Base-by-base conservation (phyloP, 2,329 filamentous ascomycete genomes). In the Penicillium glabrum region DNA sequence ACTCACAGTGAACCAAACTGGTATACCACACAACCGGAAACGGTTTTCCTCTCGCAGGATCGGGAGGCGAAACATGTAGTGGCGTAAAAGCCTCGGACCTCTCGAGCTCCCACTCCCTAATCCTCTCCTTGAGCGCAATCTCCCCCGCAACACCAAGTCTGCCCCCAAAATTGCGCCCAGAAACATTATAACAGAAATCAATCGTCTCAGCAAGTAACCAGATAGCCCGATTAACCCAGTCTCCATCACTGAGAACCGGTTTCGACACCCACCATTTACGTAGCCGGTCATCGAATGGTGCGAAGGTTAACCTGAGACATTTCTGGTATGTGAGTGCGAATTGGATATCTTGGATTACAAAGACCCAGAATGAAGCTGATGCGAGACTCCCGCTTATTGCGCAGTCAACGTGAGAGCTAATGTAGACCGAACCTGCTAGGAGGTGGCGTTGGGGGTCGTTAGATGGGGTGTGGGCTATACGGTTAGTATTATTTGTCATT, bases 281-380 rank as follows among this genome's bases (percentile, higher is more conserved):
- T 1, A 73, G 63, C 11, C 61, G 68, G 39, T 70, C 66, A 47
- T 69, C 68, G 45, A 73, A 72, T 2, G 70, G 67, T 10, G 64
- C 67, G 46, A 72, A 64, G 7, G 66, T 65, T 16, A 73, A 52
- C 26, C 71, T 67, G 11, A 73, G 63, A 39, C 70, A 67, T 55
- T 68, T 71, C 21, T 67, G 69, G 51, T 68, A 69, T 11, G 67
- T 68, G 48, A 73, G 59, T 5, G 69, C 69, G 56, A 70, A 71
- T 43, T 72, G 70, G 21, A 73, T 71, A 53, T 73, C 71, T 51
- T 73, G 71, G 59, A 71, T 69, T 3, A 73, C 69, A 46, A 71
- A 73, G 11, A 70, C 64, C 71, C 71, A 73, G 57, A 73, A 73
- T 0, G 71, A 72, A 24, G 70, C 69, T 21, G 71, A 70, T 1